Evolutionary conservation across 2,329 filamentous ascomycete genomes (phyloP), one percentile per base, ranked within the genome.

Genomic region (Beauveria caledonica): DNA sequence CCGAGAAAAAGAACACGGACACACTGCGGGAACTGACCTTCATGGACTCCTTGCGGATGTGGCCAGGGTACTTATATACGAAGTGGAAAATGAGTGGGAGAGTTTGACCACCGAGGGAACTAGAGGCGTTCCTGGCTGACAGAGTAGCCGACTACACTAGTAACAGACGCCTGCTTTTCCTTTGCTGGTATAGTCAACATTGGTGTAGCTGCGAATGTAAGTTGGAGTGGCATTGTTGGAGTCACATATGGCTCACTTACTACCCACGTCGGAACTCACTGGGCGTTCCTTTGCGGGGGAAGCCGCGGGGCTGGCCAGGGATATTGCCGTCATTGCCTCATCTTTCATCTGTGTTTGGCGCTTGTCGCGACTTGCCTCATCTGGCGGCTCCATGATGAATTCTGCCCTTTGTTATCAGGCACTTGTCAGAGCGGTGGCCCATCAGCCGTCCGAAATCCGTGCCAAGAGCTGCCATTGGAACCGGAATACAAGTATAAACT

Each of bases 1-100:
- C 63, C 1, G 65, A 65, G 0, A 78, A 78, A 64, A 78, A 80
- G 39, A 83, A 62, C 13, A 84, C 70, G 1, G 77, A 76, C 13
- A 82, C 73, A 36, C 80, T 80, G 5, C 48, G 53, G 81, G 81
- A 56, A 17, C 77, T 80, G 2, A 83, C 75, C 71, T 84, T 84
- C 75, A 82, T 76, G 67, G 80, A 83, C 71, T 83, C 80, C 61
- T 73, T 70, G 68, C 80, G 83, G 67, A 84, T 80, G 3, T 80
- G 73, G 45, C 72, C 66, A 9, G 61, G 45, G 56, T 61, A 63
- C 29, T 50, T 29, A 9, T 23, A 29, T 84, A 85, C 15, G 77
- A 81, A 21, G 79, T 80, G 21, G 74, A 78, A 60, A 84, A 78
- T 60, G 82, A 79, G 29, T 53, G 2, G 60, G 50, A 23, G 60